Evolutionary conservation across 805 yeast species (phyloP).

Genomic region (Candida awuae): DNA sequence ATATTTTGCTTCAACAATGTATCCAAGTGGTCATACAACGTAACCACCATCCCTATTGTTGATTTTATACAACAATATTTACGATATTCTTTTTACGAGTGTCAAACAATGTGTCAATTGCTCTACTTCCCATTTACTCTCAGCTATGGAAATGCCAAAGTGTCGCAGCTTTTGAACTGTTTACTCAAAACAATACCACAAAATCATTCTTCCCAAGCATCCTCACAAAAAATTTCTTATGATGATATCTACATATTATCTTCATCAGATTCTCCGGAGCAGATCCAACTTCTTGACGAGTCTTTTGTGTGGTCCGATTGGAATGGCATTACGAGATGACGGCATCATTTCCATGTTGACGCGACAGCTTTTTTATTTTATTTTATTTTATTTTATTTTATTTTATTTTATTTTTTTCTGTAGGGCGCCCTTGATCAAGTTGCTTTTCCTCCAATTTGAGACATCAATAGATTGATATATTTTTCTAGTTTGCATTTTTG

Average conservation of each 20-base stretch:
- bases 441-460: too few relatives aligned
- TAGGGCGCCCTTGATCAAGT: too few relatives aligned
- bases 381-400: too few relatives aligned
- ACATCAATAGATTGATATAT: too few relatives aligned
- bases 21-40: constrained; percentile 14
- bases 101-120: not conserved
- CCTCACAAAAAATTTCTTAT: not conserved
- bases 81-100: constrained; percentile 14
- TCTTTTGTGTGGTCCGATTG: not conserved
- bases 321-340: too few relatives aligned
- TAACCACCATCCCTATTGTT: constrained; percentile 13
- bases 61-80: constrained; percentile 24
- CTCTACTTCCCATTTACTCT: constrained; percentile 5
- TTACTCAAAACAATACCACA: not conserved
- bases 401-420: too few relatives aligned
- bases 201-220: not conserved
- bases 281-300: not conserved
- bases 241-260: not conserved
- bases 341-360: not conserved
- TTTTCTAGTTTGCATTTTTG: too few relatives aligned
- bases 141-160: not conserved
- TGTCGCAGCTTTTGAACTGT: not conserved
- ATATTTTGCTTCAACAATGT: constrained; percentile 8
- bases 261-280: not conserved
- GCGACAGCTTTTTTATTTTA: too few relatives aligned